A percentile compares a stretch with the other conserved stretches of the same genome.
Evolutionary conservation across 1,139 yeast species (phyloP).

Genomic region (Yamadazyma blattariae): DNA sequence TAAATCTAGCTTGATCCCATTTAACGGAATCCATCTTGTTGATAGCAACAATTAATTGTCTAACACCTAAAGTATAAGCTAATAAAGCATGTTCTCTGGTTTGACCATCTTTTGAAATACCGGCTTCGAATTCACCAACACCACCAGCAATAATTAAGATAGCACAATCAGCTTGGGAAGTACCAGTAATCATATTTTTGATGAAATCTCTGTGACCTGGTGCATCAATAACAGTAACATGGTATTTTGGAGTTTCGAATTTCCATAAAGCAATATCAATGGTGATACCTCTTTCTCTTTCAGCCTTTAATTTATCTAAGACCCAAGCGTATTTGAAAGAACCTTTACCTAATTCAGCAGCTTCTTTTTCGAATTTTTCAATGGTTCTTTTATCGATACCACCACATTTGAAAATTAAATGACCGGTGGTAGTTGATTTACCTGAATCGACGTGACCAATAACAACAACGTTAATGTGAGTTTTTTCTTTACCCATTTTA

Average conservation of each 20-base stretch:
- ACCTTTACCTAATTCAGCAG: constrained; percentile 98
- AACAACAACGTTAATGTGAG: constrained; percentile 99
- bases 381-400: constrained; percentile 97
- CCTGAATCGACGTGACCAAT: constrained; percentile 99
- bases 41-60: constrained; percentile 72
- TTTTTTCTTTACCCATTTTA: constrained; percentile 81
- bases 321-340: constrained; percentile 97
- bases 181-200: constrained; percentile 99
- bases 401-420: constrained; percentile 93
- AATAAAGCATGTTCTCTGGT: constrained; percentile 92
- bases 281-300: constrained; percentile 97
- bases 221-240: constrained; percentile 82
- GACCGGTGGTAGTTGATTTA: constrained; percentile 85
- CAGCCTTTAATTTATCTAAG: constrained; percentile 90
- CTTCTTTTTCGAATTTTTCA: constrained; percentile 98
- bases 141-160: constrained; percentile 88
- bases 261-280: constrained; percentile 93
- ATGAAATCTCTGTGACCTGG: constrained; percentile 99
- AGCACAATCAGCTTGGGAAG: constrained; percentile 98
- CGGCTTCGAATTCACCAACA: constrained; percentile 93
- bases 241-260: constrained; percentile 94
- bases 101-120: constrained; percentile 92
- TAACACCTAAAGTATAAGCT: constrained; percentile 89
- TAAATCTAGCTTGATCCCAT: constrained; percentile 80
- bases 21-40: constrained; percentile 93